phyloP scores from a whole-genome alignment of 2,329 filamentous ascomycete species.

The Sphaerulina populicola region DNA sequence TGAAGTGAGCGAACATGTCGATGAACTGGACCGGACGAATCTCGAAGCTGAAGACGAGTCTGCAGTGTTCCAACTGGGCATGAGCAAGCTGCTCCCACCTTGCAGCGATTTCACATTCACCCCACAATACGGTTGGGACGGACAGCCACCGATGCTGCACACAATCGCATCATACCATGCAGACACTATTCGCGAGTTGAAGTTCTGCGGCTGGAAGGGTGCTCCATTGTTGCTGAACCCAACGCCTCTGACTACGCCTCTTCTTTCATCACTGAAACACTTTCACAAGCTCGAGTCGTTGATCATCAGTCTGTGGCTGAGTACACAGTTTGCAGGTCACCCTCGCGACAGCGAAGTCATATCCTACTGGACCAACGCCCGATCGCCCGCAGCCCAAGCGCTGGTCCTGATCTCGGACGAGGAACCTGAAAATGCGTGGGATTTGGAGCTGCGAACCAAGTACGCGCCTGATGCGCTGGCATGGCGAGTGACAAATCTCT shows the following conservation, averaged over 20 bases:
- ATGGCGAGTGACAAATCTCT: slow-evolving; percentile 34
- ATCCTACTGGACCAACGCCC: slow-evolving; percentile 38
- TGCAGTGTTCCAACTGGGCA: slow-evolving; percentile 23
- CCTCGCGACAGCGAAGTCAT: slow-evolving; percentile 39
- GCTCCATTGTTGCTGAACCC: slow-evolving; percentile 35
- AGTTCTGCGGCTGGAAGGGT: slow-evolving; percentile 43
- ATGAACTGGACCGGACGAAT: slow-evolving; percentile 18
- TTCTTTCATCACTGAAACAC: slow-evolving; percentile 36
- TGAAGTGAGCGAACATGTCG: slow-evolving; percentile 24
- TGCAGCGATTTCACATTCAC: slow-evolving; percentile 28
- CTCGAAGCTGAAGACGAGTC: slow-evolving; percentile 31
- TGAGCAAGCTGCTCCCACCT: slow-evolving; percentile 14
- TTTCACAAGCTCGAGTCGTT: slow-evolving; percentile 38
- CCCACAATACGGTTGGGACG: slow-evolving; percentile 37
- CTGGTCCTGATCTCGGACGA: slow-evolving; percentile 29
- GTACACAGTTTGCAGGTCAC: slow-evolving; percentile 34
- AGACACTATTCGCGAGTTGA: slow-evolving; percentile 38
- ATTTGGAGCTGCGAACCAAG: slow-evolving; percentile 34
- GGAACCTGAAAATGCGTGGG: slow-evolving; percentile 35
- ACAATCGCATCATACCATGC: slow-evolving; percentile 38
- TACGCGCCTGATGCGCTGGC: slow-evolving; percentile 38
- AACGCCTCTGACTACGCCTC: slow-evolving; percentile 33
- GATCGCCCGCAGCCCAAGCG: slow-evolving; percentile 35
- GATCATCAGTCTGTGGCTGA: slow-evolving; percentile 38
- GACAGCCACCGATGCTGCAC: slow-evolving; percentile 35